Base-by-base conservation (phyloP, 1,139 yeast genomes). In the Nakaseomyces uthaithaninus region DNA sequence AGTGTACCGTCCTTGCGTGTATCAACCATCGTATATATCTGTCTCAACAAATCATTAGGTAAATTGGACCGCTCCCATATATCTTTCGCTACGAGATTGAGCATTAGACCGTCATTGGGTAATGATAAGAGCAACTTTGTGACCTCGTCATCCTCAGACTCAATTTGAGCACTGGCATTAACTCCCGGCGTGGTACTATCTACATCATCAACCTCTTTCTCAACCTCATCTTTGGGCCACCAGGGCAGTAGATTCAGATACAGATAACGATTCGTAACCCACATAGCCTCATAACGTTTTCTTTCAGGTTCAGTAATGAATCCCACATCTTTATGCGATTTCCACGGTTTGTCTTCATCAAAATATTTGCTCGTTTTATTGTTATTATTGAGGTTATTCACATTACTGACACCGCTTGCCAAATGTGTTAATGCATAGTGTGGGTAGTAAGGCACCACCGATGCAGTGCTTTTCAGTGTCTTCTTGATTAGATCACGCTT, bases 281-380 rank as follows among this genome's bases (percentile, higher is more conserved):
- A 91, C 19, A 91, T 72, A 12, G 94, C 94, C 59, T 87, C 96
- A 59, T 89, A 89, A 38, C 97, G 64, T 55, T 86, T 87, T 44
- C 85, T 69, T 58, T 91, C 97, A 27, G 69, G 72, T 22, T 80
- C 87, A 0, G 82, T 72, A 10, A 87, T 70, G 40, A 65, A 68
- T 36, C 68, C 68, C 9, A 78, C 68, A 46, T 77, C 83, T 31
- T 67, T 68, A 57, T 86, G 95, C 54, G 85, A 80, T 54, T 89
- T 91, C 97, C 98, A 91, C 0, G 97, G 97, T 59, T 89, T 87
- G 48, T 84, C 86, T 52, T 84, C 95, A 57, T 91, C 82, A 59
- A 91, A 89, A 17, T 63, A 59, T 33, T 68, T 63, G 15, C 31
- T 37, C 17, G 30, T 48, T 8, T 38, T 26, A 10, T 43, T 36